These are phyloP conservation scores for Penicillium lividum DNA, from an alignment of 495 filamentous ascomycete genomes.

Conservation along the genomic window DNA sequence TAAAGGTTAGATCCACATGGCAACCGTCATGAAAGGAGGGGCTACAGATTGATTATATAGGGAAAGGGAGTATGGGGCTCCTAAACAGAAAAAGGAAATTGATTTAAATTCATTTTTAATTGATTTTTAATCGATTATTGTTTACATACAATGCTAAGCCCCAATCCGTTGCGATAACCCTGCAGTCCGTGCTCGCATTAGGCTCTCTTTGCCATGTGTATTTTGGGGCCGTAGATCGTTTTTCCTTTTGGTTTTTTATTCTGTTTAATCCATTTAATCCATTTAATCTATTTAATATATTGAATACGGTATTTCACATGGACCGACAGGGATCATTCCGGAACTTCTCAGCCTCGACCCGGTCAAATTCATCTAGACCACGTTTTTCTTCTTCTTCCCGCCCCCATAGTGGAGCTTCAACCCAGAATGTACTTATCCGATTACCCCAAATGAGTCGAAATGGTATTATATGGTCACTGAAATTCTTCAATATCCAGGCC, in stretches of 20 bases:
- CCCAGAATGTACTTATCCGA: no score
- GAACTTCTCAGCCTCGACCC: slow-evolving; percentile 18
- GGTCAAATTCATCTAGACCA: slow-evolving; percentile 20
- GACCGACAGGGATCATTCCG: slow-evolving; percentile 22
- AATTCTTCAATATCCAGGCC: slow-evolving; percentile 1
- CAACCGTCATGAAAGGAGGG: not conserved
- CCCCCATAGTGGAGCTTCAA: not conserved
- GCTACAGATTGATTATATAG: slow-evolving; percentile 35
- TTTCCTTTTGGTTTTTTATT: not conserved
- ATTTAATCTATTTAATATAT: no score
- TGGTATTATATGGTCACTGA: no score
- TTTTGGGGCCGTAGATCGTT: not conserved
- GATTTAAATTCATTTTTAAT: no score
- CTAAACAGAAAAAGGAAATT: slow-evolving; percentile 5
- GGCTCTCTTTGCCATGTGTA: slow-evolving; percentile 12
- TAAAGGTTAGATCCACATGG: no score
- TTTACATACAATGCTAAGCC: slow-evolving; percentile 1
- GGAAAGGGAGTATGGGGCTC: slow-evolving; percentile 25
- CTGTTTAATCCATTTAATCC: not conserved
- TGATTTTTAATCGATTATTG: no score
- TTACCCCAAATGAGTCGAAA: no score
- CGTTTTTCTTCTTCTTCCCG: slow-evolving; percentile 15
- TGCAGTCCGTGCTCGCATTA: slow-evolving; percentile 21
- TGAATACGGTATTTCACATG: slow-evolving; percentile 4
- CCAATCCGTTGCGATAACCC: not conserved